phyloP scores from a whole-genome alignment of 23 red algal genomes.

The Gracilaria gracilis region DNA sequence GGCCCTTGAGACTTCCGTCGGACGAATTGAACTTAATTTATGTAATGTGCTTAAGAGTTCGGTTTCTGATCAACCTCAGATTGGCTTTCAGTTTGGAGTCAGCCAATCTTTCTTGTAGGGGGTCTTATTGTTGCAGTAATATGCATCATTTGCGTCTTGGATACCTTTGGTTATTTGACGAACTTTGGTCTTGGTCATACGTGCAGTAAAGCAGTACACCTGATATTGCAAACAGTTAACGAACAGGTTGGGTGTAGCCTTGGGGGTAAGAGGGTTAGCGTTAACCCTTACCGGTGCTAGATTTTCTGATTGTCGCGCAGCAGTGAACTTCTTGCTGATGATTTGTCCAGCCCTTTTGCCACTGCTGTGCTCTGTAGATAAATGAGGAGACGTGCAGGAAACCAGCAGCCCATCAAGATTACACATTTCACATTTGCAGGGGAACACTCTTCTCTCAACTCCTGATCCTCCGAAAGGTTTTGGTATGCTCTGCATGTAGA shows the following conservation, averaged over 20 bases:
- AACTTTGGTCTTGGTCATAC: not conserved
- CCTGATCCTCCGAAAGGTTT: too few species aligned
- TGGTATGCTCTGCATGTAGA: too few species aligned
- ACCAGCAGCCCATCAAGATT: too few species aligned
- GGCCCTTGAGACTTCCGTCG: conserved; percentile 67
- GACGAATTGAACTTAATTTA: conserved; percentile 83
- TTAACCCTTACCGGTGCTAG: too few species aligned
- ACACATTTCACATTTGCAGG: too few species aligned
- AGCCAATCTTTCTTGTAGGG: conserved; percentile 76
- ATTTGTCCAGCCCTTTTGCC: not conserved
- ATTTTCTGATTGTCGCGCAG: not conserved
- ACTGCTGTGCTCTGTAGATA: not conserved
- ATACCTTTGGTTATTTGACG: not conserved
- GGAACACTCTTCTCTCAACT: too few species aligned
- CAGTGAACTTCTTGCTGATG: not conserved
- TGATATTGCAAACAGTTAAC: not conserved
- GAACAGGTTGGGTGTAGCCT: not conserved
- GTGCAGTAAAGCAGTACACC: not conserved
- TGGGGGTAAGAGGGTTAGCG: too few species aligned
- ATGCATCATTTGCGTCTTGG: not conserved
- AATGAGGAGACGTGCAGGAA: not conserved
- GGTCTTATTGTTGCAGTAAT: not conserved
- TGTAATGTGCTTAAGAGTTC: conserved; percentile 71
- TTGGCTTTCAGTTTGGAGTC: conserved; percentile 87
- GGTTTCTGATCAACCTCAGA: conserved; percentile 49